Evolutionary conservation across 768 basidiomycete genomes (phyloP).

Genomic region (Hygrocybe punicea): DNA sequence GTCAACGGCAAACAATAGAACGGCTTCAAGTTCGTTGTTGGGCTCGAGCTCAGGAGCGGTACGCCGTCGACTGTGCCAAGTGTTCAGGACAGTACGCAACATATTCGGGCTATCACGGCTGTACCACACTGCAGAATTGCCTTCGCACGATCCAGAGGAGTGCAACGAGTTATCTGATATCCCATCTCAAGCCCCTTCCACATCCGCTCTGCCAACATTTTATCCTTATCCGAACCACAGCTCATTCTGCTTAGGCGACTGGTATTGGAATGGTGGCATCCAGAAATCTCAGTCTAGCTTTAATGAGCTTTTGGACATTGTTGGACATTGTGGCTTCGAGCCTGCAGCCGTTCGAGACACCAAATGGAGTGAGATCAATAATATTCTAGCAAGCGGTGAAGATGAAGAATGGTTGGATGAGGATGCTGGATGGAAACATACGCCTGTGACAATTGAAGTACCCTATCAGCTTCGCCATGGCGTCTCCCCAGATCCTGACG

Average conservation of each 20-base stretch:
- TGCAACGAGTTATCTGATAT: background rate
- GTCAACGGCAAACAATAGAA: background rate
- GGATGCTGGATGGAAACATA: background rate
- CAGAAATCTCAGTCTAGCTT: background rate
- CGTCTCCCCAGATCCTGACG: background rate
- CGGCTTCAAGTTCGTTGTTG: background rate
- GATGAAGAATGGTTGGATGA: background rate
- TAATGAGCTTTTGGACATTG: background rate
- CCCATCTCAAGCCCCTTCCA: background rate
- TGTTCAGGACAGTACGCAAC: background rate
- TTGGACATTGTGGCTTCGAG: background rate
- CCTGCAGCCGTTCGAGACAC: background rate
- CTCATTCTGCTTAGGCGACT: background rate
- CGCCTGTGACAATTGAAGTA: background rate
- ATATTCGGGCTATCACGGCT: background rate
- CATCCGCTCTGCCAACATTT: background rate
- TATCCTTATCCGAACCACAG: background rate
- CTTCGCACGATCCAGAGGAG: slow-evolving; percentile 4
- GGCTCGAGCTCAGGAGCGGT: background rate
- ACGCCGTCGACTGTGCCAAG: background rate
- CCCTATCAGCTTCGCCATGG: background rate
- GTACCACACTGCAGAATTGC: background rate
- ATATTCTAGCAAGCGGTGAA: background rate
- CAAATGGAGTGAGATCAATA: background rate
- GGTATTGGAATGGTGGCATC: background rate